Conservation (phyloP, 2,329 filamentous ascomycete genomes). For the Arthroderma uncinatum region DNA sequence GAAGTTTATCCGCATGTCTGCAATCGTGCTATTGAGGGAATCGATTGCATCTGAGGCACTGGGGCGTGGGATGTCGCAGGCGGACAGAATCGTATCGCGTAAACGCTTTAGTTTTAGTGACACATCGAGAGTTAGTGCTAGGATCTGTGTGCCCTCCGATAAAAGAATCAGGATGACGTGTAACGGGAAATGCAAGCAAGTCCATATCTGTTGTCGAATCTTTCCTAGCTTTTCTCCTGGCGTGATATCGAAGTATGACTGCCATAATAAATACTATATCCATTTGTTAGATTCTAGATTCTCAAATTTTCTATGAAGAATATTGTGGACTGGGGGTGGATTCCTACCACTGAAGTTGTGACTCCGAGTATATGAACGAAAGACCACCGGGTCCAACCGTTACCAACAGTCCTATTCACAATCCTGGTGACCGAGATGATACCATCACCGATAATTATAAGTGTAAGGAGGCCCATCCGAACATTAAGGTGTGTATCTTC, state of each 20-base stretch:
- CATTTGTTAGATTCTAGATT: neutral
- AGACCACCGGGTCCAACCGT: constrained; percentile 32
- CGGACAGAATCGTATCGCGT: constrained; percentile 28
- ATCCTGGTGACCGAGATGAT: constrained; percentile 49
- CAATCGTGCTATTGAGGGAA: constrained; percentile 29
- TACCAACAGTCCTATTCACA: constrained; percentile 41
- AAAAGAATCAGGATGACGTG: constrained; percentile 45
- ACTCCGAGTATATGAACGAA: constrained; percentile 31
- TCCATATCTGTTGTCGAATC: constrained; percentile 47
- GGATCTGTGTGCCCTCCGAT: constrained; percentile 53
- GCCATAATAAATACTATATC: constrained; percentile 47
- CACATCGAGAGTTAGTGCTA: constrained; percentile 38
- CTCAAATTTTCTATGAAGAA: neutral
- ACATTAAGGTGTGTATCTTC: constrained; percentile 53
- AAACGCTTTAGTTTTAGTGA: constrained; percentile 33
- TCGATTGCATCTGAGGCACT: constrained; percentile 20
- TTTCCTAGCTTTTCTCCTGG: constrained; percentile 40
- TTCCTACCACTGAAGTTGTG: constrained; percentile 29
- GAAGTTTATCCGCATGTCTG: constrained; percentile 33
- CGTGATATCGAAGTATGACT: constrained; percentile 50
- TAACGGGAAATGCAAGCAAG: constrained; percentile 16
- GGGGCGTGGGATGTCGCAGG: constrained; percentile 30
- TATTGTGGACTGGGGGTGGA: neutral
- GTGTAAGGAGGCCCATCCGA: constrained; percentile 51
- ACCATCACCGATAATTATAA: constrained; percentile 57